phyloP scores from a whole-genome alignment of 2,329 filamentous ascomycete genomes.

The Penicillium brasilianum region DNA sequence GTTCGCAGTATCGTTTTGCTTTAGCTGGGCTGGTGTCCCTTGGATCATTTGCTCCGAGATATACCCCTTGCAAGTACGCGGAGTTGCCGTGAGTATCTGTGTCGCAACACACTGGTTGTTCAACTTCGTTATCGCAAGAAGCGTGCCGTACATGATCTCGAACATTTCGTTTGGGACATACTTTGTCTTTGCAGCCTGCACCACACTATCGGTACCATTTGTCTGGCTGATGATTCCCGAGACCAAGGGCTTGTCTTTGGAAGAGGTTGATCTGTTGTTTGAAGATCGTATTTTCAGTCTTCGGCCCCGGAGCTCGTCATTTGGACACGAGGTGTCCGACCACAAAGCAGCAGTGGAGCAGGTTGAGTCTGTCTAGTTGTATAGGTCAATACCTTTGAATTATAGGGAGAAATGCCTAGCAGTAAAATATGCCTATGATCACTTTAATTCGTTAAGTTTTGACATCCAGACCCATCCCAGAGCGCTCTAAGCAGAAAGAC shows the following conservation, averaged over 20 bases:
- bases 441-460: not conserved
- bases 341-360: slow-evolving; percentile 4
- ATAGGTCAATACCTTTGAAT: not conserved
- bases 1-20: slow-evolving; percentile 70
- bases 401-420: not conserved
- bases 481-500: not conserved
- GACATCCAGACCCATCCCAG: not conserved
- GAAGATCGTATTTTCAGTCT: slow-evolving; percentile 4
- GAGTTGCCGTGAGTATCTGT: slow-evolving; percentile 68
- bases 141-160: slow-evolving; percentile 65
- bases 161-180: slow-evolving; percentile 29
- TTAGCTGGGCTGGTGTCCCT: slow-evolving; percentile 70
- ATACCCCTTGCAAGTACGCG: slow-evolving; percentile 67
- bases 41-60: slow-evolving; percentile 75
- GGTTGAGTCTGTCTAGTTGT: slow-evolving; percentile 3
- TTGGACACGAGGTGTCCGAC: not conserved
- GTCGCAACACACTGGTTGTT: slow-evolving; percentile 74
- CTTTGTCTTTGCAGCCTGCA: slow-evolving; percentile 27
- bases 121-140: slow-evolving; percentile 71
- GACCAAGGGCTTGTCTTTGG: slow-evolving; percentile 37
- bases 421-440: not conserved
- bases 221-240: slow-evolving; percentile 37
- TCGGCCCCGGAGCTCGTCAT: not conserved
- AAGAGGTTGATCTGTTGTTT: slow-evolving; percentile 38
- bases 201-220: slow-evolving; percentile 24